Evolutionary conservation across 108 stramenopile genomes (phyloP).

Genomic region (Pseudonitzschia pungens): DNA sequence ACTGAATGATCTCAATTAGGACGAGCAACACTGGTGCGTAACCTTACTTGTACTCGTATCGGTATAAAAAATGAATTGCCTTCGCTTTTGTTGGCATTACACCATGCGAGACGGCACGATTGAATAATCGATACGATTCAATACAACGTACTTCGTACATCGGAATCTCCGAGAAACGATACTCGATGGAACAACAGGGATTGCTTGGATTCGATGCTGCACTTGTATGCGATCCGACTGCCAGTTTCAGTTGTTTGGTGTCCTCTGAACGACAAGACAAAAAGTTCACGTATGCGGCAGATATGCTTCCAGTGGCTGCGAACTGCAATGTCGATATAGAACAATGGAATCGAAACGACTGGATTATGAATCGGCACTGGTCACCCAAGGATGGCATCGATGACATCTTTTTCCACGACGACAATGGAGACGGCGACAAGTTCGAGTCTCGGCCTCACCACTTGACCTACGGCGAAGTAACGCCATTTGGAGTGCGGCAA

Average conservation of each 20-base stretch:
- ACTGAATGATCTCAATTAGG: too few relatives aligned
- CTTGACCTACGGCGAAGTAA: slow-evolving; percentile 16
- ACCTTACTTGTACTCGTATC: too few relatives aligned
- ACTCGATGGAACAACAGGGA: not conserved
- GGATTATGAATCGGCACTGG: slow-evolving; percentile 7
- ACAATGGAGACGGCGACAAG: not conserved
- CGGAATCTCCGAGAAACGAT: not conserved
- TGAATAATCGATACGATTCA: too few relatives aligned
- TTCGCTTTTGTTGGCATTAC: too few relatives aligned
- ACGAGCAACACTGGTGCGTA: too few relatives aligned
- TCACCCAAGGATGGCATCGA: slow-evolving; percentile 15
- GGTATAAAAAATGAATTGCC: too few relatives aligned
- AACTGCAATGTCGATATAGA: not conserved
- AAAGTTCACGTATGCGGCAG: slow-evolving; percentile 16
- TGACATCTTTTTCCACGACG: not conserved
- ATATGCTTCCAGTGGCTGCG: slow-evolving; percentile 9
- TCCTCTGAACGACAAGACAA: not conserved
- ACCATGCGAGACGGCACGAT: too few relatives aligned
- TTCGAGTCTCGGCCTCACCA: not conserved
- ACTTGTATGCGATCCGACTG: not conserved
- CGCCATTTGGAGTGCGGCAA: slow-evolving; percentile 11
- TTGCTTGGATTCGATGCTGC: not conserved
- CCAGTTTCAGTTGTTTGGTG: slow-evolving; percentile 12
- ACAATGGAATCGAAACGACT: slow-evolving; percentile 9
- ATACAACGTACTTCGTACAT: too few relatives aligned